Evolutionary conservation across 371 early-diverging fungal genomes (phyloP), one percentile per base, ranked within the genome.

Genomic region (Rhizopus microsporus): DNA sequence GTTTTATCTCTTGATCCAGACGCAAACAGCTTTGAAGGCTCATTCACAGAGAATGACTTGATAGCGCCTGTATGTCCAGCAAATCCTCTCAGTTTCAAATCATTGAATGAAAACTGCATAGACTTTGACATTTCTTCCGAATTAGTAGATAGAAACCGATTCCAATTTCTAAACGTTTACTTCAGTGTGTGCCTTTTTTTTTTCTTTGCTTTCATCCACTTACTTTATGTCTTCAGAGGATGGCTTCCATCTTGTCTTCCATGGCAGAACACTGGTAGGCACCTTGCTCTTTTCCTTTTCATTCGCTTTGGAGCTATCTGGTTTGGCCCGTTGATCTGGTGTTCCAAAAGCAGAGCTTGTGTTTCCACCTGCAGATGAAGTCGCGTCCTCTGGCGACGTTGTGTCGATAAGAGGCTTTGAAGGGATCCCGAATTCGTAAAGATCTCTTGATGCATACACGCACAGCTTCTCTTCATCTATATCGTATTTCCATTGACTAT

Each of bases 71-170:
- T 74, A 51, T 87, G 86, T 3, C 86, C 87, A 54, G 80, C 83
- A 63, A 81, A 83, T 3, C 84, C 84, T 38, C 85, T 59, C 10
- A 87, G 59, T 42, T 87, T 87, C 32, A 84, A 68, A 56, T 87
- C 86, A 47, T 87, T 85, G 53, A 87, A 87, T 0, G 84, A 82
- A 65, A 87, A 87, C 40, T 87, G 87, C 81, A 84, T 78, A 1
- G 82, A 75, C 38, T 87, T 85, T 12, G 87, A 84, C 87, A 87
- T 87, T 63, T 87, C 87, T 65, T 85, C 85, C 31, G 80, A 80
- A 62, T 87, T 87, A 3, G 87, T 87, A 0, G 85, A 87, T 54
- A 87, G 50, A 51, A 83, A 87, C 15, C 87, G 68, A 58, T 83
- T 85, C 86, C 87, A 87, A 42, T 85, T 87, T 43, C 87, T 84